Percentiles rank a stretch among this genome's conserved stretches.
Conservation (phyloP, 331 rosid genomes). For the Prunus yedoensis region DNA sequence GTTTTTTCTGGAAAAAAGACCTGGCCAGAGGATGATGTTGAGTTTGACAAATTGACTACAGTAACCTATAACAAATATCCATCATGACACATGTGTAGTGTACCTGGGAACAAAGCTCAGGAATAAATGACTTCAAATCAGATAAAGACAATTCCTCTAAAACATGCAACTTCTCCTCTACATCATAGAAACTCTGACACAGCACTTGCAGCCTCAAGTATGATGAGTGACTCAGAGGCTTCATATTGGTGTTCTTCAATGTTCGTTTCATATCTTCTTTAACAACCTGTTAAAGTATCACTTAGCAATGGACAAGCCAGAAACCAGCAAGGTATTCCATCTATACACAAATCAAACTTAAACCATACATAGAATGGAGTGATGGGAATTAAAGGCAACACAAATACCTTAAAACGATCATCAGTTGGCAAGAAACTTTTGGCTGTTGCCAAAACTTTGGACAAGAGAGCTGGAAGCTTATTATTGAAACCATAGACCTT, state of each 20-base stretch:
- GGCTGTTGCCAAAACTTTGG: slow-evolving; percentile 58
- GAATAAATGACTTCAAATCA: slow-evolving; percentile 74
- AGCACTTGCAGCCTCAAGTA: slow-evolving; percentile 78
- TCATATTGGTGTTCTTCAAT: slow-evolving; percentile 83
- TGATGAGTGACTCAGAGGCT: slow-evolving; percentile 82
- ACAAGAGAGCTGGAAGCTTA: slow-evolving; percentile 76
- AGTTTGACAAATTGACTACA: neutral
- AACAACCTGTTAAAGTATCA: slow-evolving; percentile 55
- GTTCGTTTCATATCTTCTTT: slow-evolving; percentile 81
- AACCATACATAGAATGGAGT: slow-evolving; percentile 3
- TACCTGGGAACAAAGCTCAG: slow-evolving; percentile 86
- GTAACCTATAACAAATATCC: neutral
- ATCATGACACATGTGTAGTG: slow-evolving; percentile 1
- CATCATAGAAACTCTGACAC: slow-evolving; percentile 71
- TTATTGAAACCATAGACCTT: slow-evolving; percentile 90
- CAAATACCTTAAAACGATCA: slow-evolving; percentile 73
- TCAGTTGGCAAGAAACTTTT: slow-evolving; percentile 69
- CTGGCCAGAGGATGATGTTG: neutral
- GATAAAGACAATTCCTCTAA: slow-evolving; percentile 56
- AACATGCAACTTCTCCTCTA: slow-evolving; percentile 57
- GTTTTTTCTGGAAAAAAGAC: neutral
- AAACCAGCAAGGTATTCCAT: slow-evolving; percentile 15
- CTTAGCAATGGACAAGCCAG: slow-evolving; percentile 23
- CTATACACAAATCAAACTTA: neutral
- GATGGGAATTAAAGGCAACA: slow-evolving; percentile 17